Conservation (phyloP, 2,329 filamentous ascomycete genomes). For the Leptodontidium sp. region DNA sequence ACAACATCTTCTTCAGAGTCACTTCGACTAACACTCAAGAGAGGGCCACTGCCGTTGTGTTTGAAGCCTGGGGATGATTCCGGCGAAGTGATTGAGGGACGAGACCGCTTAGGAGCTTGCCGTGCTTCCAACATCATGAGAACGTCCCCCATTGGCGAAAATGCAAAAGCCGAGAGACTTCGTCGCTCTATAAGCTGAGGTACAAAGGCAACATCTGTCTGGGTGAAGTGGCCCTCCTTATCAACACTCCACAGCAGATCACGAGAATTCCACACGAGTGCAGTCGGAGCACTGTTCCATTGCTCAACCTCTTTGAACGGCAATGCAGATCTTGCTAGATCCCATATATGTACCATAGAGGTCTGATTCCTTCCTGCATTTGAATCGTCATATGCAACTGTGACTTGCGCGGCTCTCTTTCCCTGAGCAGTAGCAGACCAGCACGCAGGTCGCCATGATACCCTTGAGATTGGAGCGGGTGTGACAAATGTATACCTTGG, state of each 20-base stretch:
- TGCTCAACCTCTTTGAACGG: constrained; percentile 71
- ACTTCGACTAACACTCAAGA: constrained; percentile 65
- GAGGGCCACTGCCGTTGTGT: constrained; percentile 57
- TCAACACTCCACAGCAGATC: constrained; percentile 73
- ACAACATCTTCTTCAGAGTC: constrained; percentile 72
- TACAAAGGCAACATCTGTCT: constrained; percentile 71
- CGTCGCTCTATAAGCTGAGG: constrained; percentile 69
- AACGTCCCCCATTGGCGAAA: constrained; percentile 66
- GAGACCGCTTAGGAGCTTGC: constrained; percentile 54
- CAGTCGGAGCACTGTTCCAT: constrained; percentile 65
- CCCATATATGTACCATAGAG: constrained; percentile 71
- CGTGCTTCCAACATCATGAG: constrained; percentile 70
- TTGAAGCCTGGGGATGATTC: constrained; percentile 39
- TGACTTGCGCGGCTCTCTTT: constrained; percentile 66
- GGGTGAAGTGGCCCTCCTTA: constrained; percentile 67
- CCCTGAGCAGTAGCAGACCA: constrained; percentile 72
- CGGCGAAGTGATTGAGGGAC: constrained; percentile 44
- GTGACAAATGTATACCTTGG: constrained; percentile 68
- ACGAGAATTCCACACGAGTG: constrained; percentile 69
- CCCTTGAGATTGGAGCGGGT: constrained; percentile 64
- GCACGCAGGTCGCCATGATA: constrained; percentile 70
- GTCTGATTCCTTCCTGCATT: constrained; percentile 62
- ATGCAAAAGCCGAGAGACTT: constrained; percentile 66
- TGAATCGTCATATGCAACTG: constrained; percentile 67
- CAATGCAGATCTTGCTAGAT: constrained; percentile 71